These are phyloP conservation scores for Oryza brachyantha DNA, from an alignment of 176 grass and related monocot genomes.

Conservation along the genomic window DNA sequence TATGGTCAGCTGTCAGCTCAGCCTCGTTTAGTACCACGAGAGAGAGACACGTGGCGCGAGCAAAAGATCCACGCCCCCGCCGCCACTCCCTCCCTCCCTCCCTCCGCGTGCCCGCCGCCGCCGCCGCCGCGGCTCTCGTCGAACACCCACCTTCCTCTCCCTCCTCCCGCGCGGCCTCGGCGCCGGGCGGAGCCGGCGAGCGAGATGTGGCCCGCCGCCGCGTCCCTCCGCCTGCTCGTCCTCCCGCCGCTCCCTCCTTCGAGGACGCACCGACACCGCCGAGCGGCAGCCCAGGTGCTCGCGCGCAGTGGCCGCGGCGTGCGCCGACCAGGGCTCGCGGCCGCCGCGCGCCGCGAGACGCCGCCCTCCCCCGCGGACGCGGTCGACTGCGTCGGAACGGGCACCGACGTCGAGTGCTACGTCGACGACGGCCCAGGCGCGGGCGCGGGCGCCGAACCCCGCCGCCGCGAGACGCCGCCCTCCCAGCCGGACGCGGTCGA, in stretches of 20 bases:
- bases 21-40: no score
- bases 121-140: background rate
- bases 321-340: background rate
- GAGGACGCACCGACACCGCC: background rate
- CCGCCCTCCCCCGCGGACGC: background rate
- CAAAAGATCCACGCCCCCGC: background rate
- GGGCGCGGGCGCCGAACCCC: constrained; percentile 10
- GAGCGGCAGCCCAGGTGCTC: background rate
- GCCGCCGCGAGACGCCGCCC: background rate
- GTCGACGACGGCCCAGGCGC: constrained; percentile 6
- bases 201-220: constrained; percentile 40
- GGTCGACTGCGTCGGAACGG: constrained; percentile 55
- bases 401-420: constrained; percentile 58
- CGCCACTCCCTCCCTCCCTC: no score
- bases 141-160: background rate
- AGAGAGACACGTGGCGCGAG: background rate
- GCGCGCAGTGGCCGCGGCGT: background rate
- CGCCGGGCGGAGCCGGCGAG: background rate
- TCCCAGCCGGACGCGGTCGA: constrained; percentile 33
- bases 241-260: background rate
- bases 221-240: constrained; percentile 12
- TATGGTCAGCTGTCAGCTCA: no score
- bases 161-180: background rate
- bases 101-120: no score
- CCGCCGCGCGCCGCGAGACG: constrained; percentile 1